Evolutionary conservation across 441 rosid species (phyloP), one percentile per base, ranked within the genome.

Genomic region (Gossypium schwendimanii): DNA sequence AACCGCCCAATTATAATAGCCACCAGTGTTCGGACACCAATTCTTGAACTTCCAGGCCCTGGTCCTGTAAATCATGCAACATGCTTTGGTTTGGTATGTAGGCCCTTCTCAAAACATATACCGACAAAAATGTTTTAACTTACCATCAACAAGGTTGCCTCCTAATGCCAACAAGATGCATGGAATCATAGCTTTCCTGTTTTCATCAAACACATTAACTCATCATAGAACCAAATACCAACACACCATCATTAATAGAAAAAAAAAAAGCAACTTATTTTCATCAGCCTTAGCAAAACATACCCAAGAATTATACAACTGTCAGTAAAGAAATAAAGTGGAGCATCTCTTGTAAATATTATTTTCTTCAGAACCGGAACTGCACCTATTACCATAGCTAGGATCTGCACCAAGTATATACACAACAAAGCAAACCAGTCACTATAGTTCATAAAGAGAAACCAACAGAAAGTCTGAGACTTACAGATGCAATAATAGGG

Each of bases 281-380:
- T 41, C 55, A 21, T n/a, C 18, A 21, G 18, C 17, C 12, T 49
- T 5, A 24, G 11, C 6, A 7, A 36, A 58, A 36, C 87, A 81
- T 88, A 95, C 99, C 99, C 99, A 36, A 95, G 98, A 84, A 95
- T 95, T 58, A 81, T 93, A 86, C 97, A 91, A 87, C 99, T 93
- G 80, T 95, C 98, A 11, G 99, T 91, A 78, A 96, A 90, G 89
- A 96, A 96, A 89, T 79, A 93, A 68, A 96, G 84, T 31, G 99
- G 99, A 71, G 96, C 88, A 81, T 90, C 94, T 50, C 75, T 53
- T 75, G 94, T 86, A 80, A 95, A 93, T 63, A 95, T 89, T 81
- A 93, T 77, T 71, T 71, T 78, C 86, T 95, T 93, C 23, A 91
- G 81, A 76, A 87, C 81, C 26, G 98, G 98, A 49, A 89, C 80